Conservation (phyloP, 2,329 filamentous ascomycete genomes). For the Botrytis sinoallii region DNA sequence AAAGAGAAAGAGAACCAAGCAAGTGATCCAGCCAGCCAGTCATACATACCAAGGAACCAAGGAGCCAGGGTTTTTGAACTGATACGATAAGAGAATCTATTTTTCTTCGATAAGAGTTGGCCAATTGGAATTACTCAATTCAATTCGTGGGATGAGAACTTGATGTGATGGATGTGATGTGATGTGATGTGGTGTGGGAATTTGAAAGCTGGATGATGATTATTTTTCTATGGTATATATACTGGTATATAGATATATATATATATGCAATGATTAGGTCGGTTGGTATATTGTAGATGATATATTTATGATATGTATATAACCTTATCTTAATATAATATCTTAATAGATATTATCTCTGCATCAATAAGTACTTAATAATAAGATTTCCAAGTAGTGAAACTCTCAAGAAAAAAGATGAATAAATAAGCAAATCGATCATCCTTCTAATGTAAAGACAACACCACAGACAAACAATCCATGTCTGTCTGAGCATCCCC, state of each 20-base stretch:
- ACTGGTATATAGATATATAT: too few species aligned
- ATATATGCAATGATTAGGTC: too few species aligned
- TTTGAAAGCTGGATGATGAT: not conserved
- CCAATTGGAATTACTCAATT: slow-evolving; percentile 15
- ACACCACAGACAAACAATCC: not conserved
- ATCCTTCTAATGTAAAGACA: not conserved
- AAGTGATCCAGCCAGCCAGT: not conserved
- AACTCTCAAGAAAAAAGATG: not conserved
- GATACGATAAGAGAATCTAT: not conserved
- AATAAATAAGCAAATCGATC: not conserved
- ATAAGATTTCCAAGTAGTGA: not conserved
- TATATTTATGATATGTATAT: not conserved
- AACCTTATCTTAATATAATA: too few species aligned
- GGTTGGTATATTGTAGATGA: not conserved
- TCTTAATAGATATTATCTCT: too few species aligned
- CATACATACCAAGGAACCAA: not conserved
- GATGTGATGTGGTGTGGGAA: not conserved
- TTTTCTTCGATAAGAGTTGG: not conserved
- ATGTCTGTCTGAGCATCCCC: not conserved
- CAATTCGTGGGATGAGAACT: not conserved
- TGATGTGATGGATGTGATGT: not conserved
- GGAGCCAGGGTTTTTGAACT: not conserved
- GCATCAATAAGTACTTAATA: too few species aligned
- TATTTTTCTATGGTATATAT: not conserved
- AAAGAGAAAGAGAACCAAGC: not conserved